These are phyloP conservation scores for Neurospora sp. DNA, from an alignment of 495 filamentous ascomycete genomes.

Conservation along the genomic window DNA sequence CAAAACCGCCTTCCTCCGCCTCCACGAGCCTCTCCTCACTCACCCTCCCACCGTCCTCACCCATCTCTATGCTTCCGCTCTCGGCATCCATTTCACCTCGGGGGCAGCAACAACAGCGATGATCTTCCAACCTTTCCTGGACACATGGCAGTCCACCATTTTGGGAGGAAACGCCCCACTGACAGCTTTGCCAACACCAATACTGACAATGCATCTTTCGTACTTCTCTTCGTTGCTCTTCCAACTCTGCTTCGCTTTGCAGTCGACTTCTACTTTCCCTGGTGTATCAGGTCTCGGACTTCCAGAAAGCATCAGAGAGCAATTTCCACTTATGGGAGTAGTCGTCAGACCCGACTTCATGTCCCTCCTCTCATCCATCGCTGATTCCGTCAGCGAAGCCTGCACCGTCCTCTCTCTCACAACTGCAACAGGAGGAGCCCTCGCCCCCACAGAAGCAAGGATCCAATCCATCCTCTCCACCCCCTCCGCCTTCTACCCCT, in stretches of 20 bases:
- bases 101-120: not conserved
- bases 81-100: not conserved
- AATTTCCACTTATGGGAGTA: not conserved
- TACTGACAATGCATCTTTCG: not conserved
- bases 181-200: not conserved
- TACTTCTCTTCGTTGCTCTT: not conserved
- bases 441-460: not conserved
- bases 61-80: not conserved
- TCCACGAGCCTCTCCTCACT: not conserved
- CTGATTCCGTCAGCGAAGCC: no score
- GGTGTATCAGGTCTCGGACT: not conserved
- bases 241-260: not conserved
- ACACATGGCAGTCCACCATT: not conserved
- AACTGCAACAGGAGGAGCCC: not conserved
- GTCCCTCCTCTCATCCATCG: no score
- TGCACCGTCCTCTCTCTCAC: no score
- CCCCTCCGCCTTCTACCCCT: not conserved
- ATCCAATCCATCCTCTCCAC: not conserved
- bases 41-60: not conserved
- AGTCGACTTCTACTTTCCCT: not conserved
- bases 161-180: not conserved
- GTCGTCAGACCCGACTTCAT: not conserved
- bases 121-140: not conserved
- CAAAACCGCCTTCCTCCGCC: not conserved
- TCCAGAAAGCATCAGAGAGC: not conserved